These are phyloP conservation scores for Petunia secreta DNA, from an alignment of 257 asterid genomes.

Conservation along the genomic window DNA sequence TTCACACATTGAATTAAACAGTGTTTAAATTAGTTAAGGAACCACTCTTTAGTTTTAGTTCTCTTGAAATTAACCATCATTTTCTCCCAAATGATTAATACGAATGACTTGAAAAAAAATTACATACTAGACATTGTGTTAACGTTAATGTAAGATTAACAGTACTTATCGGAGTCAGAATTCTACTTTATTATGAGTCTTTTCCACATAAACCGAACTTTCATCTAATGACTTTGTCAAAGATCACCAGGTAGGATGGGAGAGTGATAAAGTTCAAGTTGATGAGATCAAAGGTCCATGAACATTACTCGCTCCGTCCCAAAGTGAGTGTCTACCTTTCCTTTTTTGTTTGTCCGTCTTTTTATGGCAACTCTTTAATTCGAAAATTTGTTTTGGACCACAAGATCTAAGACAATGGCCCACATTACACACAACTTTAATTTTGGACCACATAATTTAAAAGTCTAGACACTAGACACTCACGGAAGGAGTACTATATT, in stretches of 20 bases:
- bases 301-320: neutral
- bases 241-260: neutral
- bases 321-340: no score
- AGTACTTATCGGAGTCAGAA: neutral
- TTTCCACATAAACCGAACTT: constrained; percentile 7
- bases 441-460: no score
- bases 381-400: no score
- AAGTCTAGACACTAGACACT: no score
- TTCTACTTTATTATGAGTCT: neutral
- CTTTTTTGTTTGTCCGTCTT: no score
- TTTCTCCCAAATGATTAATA: neutral
- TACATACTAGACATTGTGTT: neutral
- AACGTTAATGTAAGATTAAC: neutral
- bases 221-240: neutral
- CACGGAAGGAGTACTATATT: no score
- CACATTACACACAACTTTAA: no score
- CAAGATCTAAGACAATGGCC: no score
- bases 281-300: neutral
- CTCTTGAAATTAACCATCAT: neutral
- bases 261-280: constrained; percentile 6
- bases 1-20: neutral
- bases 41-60: neutral
- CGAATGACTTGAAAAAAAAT: neutral
- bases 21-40: neutral
- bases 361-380: no score